Evolutionary conservation across 1,284 basidiomycete genomes (phyloP), one percentile per base, ranked within the genome.

Genomic region (Vanrija sp.): DNA sequence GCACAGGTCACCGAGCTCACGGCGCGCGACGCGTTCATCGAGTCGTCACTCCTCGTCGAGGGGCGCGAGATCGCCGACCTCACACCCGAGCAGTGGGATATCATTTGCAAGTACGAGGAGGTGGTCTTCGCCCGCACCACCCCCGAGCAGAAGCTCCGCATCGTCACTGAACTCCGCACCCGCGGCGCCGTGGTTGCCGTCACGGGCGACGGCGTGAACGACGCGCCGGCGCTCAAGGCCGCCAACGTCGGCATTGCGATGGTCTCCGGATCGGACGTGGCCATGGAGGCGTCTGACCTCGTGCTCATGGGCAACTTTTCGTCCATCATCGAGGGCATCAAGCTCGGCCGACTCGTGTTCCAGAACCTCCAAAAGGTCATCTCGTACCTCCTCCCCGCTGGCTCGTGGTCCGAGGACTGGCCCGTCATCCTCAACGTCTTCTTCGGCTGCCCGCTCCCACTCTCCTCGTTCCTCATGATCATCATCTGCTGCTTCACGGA

Each of bases 91-190:
- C 77, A 82, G 50, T 84, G 82, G 82, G 75, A 82, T 43, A 67
- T 72, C 41, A 73, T 80, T 19, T 78, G 78, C 37, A 66, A 78
- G 46, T 86, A 84, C 67, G 78, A 81, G 19, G 86, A 87, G 67
- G 79, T 87, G 50, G 85, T 87, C 7, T 87, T 88, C 56, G 84
- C 85, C 0, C 80, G 86, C 27, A 87, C 85, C 2, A 85, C 84
- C 0, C 86, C 86, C 0, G 84, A 87, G 66, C 84, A 85, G 70
- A 88, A 88, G 69, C 75, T 88, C 15, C 77, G 79, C 35, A 87
- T 88, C 55, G 85, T 87, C 54, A 81, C 81, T 52, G 79, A 81
- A 45, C 79, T 85, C 57, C 82, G 85, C 64, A 71, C 69, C 16
- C 75, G 81, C 4, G 80, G 79, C 42, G 79, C 80, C 47, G 75